Evolutionary conservation across 2,329 filamentous ascomycete genomes (phyloP).

Genomic region (Cryphonectria carpinicola): DNA sequence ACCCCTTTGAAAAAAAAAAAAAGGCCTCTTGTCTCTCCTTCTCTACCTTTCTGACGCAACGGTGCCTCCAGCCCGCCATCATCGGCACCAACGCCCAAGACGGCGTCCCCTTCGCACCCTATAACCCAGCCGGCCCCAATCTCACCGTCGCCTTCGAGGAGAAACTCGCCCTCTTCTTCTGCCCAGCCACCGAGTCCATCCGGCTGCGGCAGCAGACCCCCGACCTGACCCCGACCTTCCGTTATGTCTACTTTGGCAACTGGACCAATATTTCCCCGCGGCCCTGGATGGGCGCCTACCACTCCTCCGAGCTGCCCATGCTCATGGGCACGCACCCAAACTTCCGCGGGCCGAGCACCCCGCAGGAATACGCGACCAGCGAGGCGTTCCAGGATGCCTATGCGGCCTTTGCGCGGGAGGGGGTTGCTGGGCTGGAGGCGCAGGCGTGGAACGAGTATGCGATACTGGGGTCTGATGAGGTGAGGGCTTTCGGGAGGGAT

Average conservation of each 20-base stretch:
- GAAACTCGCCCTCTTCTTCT: constrained; percentile 33
- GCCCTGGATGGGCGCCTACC: constrained; percentile 33
- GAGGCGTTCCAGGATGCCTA: constrained; percentile 22
- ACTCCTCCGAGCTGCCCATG: constrained; percentile 34
- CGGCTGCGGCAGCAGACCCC: constrained; percentile 14
- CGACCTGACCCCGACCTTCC: constrained; percentile 26
- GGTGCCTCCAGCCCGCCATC: constrained; percentile 29
- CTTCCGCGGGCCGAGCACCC: constrained; percentile 15
- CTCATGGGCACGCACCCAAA: constrained; percentile 36
- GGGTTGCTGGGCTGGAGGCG: neutral
- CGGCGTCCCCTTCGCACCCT: constrained; percentile 32
- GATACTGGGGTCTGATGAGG: constrained; percentile 7
- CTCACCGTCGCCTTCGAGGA: constrained; percentile 20
- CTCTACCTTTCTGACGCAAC: neutral
- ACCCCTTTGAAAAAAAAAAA: too few species aligned
- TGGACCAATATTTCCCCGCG: constrained; percentile 32
- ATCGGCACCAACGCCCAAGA: constrained; percentile 35
- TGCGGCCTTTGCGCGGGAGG: constrained; percentile 8
- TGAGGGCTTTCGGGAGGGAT: constrained; percentile 13
- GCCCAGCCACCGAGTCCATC: constrained; percentile 28
- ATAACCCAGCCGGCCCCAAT: constrained; percentile 28
- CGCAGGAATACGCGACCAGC: constrained; percentile 19
- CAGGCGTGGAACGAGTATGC: constrained; percentile 8
- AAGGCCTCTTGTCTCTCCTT: too few species aligned
- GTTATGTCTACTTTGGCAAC: constrained; percentile 32